phyloP scores from a whole-genome alignment of 495 filamentous ascomycete species.

The Lophium mytilinum region DNA sequence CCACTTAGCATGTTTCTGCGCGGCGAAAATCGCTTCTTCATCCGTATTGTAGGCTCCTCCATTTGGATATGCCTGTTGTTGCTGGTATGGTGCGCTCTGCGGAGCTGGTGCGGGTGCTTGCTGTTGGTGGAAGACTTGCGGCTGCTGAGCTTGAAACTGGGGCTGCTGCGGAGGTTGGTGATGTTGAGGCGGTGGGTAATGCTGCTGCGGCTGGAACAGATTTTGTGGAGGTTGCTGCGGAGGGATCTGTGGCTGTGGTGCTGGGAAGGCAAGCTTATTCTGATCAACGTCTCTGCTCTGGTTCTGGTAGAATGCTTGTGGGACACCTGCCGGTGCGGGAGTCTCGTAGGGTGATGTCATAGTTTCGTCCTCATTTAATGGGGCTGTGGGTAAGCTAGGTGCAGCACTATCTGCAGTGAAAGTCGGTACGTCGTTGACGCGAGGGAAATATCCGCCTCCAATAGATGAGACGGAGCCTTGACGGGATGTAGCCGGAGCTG shows the following conservation, averaged over 20 bases:
- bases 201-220: conserved; percentile 4
- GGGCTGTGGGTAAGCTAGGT: conserved; percentile 16
- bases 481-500: conserved; percentile 18
- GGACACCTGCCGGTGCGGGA: background rate
- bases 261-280: conserved; percentile 3
- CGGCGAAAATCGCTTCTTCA: conserved; percentile 64
- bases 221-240: conserved; percentile 9
- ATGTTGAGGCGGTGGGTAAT: conserved; percentile 1
- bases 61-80: conserved; percentile 4
- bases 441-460: conserved; percentile 49
- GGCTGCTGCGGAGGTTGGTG: background rate
- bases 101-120: conserved; percentile 23
- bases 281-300: background rate
- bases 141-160: conserved; percentile 7
- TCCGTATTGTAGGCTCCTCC: conserved; percentile 42
- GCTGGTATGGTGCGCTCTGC: background rate
- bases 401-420: conserved; percentile 28
- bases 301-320: conserved; percentile 21
- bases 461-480: conserved; percentile 31
- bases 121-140: conserved; percentile 20
- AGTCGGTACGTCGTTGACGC: conserved; percentile 30
- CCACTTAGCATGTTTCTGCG: conserved; percentile 96
- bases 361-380: conserved; percentile 16
- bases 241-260: conserved; percentile 15
- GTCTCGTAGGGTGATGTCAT: conserved; percentile 8